These are phyloP conservation scores for Phlyctochytrium planicorne DNA, from an alignment of 192 early-diverging fungal genomes.

Conservation along the genomic window DNA sequence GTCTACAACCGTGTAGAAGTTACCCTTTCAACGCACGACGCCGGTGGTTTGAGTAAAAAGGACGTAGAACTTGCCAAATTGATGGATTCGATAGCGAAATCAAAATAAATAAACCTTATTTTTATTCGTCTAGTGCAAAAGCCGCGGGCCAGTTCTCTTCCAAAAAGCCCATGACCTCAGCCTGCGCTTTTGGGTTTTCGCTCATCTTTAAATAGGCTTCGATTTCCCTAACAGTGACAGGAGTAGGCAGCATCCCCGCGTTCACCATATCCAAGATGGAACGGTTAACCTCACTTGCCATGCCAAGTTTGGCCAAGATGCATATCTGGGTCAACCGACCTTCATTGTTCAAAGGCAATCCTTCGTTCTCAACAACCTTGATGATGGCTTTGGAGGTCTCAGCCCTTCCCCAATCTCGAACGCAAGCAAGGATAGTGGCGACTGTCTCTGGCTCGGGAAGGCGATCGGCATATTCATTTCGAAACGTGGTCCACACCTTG, in stretches of 20 bases:
- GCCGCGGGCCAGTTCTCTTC: conserved; percentile 29
- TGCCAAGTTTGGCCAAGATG: conserved; percentile 21
- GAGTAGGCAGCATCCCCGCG: conserved; percentile 4
- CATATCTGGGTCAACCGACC: conserved; percentile 5
- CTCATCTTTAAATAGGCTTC: background rate
- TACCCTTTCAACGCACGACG: conserved; percentile 89
- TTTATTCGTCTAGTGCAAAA: conserved; percentile 11
- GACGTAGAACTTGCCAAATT: conserved; percentile 68
- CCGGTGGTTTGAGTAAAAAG: conserved; percentile 71
- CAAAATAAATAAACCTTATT: no score
- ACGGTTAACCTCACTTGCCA: conserved; percentile 14
- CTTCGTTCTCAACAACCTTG: conserved; percentile 22
- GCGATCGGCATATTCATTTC: background rate
- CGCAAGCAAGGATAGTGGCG: conserved; percentile 5
- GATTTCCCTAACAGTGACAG: background rate
- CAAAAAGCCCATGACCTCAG: conserved; percentile 19
- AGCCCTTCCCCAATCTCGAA: conserved; percentile 16
- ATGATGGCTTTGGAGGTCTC: conserved; percentile 16
- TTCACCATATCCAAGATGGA: conserved; percentile 31
- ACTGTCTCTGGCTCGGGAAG: conserved; percentile 4
- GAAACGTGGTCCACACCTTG: conserved; percentile 26
- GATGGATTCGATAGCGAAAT: no score
- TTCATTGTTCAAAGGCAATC: conserved; percentile 11
- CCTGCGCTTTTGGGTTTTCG: background rate
- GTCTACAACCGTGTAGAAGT: conserved; percentile 93